Percentiles rank a stretch among this genome's conserved stretches.
Evolutionary conservation across 805 yeast genomes (phyloP).

Genomic region (Starmerella tilneyi): DNA sequence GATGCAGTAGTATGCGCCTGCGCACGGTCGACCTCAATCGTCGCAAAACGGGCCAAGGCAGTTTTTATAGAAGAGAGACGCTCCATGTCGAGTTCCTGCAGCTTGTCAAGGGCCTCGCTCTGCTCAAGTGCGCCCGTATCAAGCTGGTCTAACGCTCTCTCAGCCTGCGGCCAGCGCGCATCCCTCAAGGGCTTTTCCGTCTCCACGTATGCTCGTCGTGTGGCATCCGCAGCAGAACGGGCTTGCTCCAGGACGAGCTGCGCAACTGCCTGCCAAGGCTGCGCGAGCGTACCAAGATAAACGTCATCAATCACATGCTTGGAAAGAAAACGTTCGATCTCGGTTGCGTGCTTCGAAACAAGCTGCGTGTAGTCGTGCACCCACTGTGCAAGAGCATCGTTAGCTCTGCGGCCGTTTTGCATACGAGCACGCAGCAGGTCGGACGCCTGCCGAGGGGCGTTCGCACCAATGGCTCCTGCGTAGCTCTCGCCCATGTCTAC

Average conservation of each 20-base stretch:
- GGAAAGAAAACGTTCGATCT: constrained; percentile 32
- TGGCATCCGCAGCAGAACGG: constrained; percentile 28
- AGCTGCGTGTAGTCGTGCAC: constrained; percentile 45
- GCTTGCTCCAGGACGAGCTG: constrained; percentile 28
- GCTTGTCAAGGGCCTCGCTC: constrained; percentile 46
- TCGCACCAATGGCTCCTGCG: constrained; percentile 22
- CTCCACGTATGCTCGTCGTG: constrained; percentile 34
- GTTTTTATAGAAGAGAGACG: constrained; percentile 56
- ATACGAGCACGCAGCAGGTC: constrained; percentile 50
- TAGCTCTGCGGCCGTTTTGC: constrained; percentile 44
- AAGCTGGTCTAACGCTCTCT: constrained; percentile 12
- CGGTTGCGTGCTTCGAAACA: constrained; percentile 40
- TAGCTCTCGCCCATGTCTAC: constrained; percentile 20
- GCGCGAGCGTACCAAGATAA: constrained; percentile 28
- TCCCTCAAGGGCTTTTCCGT: constrained; percentile 33
- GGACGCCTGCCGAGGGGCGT: constrained; percentile 47
- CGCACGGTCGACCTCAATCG: constrained; percentile 47
- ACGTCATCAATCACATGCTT: constrained; percentile 19
- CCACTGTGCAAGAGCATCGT: constrained; percentile 53
- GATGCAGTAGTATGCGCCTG: constrained; percentile 39
- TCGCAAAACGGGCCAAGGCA: constrained; percentile 53
- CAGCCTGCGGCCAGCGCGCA: constrained; percentile 32
- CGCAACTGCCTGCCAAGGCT: constrained; percentile 26
- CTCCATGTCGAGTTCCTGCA: constrained; percentile 36
- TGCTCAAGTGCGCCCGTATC: constrained; percentile 1